Conservation (phyloP, 129 eudicot genomes). For the Escallonia herrerae region DNA sequence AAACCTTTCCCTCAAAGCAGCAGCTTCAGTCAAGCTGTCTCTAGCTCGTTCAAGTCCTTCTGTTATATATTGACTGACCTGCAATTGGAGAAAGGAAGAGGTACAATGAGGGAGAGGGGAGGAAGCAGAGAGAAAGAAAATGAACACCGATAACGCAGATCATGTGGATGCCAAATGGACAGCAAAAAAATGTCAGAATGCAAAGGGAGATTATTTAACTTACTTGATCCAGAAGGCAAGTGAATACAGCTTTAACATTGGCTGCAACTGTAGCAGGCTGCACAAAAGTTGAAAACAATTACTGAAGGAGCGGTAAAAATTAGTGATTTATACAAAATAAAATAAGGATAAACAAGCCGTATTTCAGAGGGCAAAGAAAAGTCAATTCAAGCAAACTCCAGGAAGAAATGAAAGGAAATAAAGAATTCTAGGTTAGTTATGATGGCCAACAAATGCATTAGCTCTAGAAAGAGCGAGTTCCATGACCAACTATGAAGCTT, state of each 20-base stretch:
- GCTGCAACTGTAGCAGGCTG: slow-evolving; percentile 94
- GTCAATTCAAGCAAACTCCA: too few relatives aligned
- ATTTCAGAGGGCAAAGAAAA: too few relatives aligned
- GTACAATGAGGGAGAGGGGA: neutral
- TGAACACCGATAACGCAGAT: neutral
- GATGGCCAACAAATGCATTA: too few relatives aligned
- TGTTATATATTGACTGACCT: slow-evolving; percentile 83
- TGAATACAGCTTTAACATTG: slow-evolving; percentile 77
- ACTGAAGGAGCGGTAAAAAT: neutral
- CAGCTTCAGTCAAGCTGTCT: slow-evolving; percentile 94
- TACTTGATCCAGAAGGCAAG: slow-evolving; percentile 95
- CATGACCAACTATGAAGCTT: too few relatives aligned
- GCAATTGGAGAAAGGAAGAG: slow-evolving; percentile 5
- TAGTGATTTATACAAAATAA: too few relatives aligned
- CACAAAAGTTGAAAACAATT: slow-evolving; percentile 8
- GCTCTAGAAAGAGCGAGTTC: too few relatives aligned
- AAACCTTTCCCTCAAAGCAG: slow-evolving; percentile 94
- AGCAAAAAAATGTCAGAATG: slow-evolving; percentile 6
- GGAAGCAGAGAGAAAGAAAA: neutral
- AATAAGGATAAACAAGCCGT: too few relatives aligned
- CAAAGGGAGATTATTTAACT: slow-evolving; percentile 14
- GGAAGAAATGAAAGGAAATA: too few relatives aligned
- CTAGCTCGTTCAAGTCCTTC: slow-evolving; percentile 98
- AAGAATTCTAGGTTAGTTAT: too few relatives aligned
- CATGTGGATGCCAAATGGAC: slow-evolving; percentile 2